phyloP scores from a whole-genome alignment of 805 yeast genomes.

The Scheffersomyces coipomensis region DNA sequence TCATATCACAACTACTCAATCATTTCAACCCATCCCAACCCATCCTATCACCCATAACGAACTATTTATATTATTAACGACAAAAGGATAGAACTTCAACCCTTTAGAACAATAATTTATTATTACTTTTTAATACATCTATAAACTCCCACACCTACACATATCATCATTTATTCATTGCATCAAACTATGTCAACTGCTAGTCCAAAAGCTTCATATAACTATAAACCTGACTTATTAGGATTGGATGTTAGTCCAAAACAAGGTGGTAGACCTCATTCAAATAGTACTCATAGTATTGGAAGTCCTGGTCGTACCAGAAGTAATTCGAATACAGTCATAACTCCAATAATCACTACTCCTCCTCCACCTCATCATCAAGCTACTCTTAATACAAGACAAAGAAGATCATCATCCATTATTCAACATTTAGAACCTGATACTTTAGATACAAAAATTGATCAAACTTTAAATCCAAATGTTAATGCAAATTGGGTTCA shows the following conservation, averaged over 20 bases:
- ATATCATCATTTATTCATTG: background rate
- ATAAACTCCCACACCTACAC: background rate
- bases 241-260: background rate
- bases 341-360: slow-evolving; percentile 13
- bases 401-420: slow-evolving; percentile 81
- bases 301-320: slow-evolving; percentile 6
- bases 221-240: background rate
- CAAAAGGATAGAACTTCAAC: no score
- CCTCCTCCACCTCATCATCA: slow-evolving; percentile 23
- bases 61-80: no score
- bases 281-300: slow-evolving; percentile 1
- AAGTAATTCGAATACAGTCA: slow-evolving; percentile 4
- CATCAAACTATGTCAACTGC: background rate
- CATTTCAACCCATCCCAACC: no score
- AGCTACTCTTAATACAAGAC: slow-evolving; percentile 24
- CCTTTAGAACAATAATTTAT: no score
- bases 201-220: background rate
- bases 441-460: slow-evolving; percentile 85
- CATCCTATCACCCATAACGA: no score
- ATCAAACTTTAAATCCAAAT: slow-evolving; percentile 85
- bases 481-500: slow-evolving; percentile 96
- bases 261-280: slow-evolving; percentile 1
- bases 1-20: no score
- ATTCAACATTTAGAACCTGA: slow-evolving; percentile 93
- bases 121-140: no score